Base-by-base conservation (phyloP, 2,329 filamentous ascomycete genomes). In the Cercospora nicotianae region DNA sequence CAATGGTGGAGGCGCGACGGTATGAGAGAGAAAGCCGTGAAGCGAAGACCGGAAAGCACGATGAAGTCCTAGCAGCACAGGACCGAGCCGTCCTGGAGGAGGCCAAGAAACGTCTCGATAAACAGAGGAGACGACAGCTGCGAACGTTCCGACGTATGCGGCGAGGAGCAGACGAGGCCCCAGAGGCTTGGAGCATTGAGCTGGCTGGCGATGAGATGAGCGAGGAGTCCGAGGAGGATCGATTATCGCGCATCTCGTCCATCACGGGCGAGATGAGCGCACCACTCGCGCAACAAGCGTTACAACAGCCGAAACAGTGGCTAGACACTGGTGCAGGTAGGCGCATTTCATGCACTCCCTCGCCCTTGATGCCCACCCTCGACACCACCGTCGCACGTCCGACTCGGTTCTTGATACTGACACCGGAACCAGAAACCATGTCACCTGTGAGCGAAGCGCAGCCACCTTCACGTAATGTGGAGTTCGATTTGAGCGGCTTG, bases 131-230 rank as follows among this genome's bases (percentile, higher is more conserved):
- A 57, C 77, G 77, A 18, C 75, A 77, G 60, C 70, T 77, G 53
- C 76, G 75, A 72, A 80, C 62, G 64, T 75, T 69, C 72, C 77
- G 71, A 75, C 74, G 66, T 68, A 75, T 69, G 67, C 71, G 70
- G 31, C 71, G 71, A 28, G 71, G 71, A 42, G 69, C 67, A 26
- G 67, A 70, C 2, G 71, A 73, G 0, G 84, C 85, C 1, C 85
- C 88, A 31, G 88, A 91, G 58, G 87, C 87, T 55, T 97, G 93
- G 93, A 97, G 93, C 80, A 85, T 94, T 68, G 92, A 97, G 75
- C 88, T 93, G 76, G 92, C 91, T 58, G 87, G 83, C 10, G 85
- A 84, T 10, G 83, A 86, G 66, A 84, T 85, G 63, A 85, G 87
- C 45, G 77, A 78, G 26, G 77, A 74, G 7, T 77, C 78, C 30